phyloP scores from a whole-genome alignment of 768 basidiomycete species.

The Auricularia sp. region DNA sequence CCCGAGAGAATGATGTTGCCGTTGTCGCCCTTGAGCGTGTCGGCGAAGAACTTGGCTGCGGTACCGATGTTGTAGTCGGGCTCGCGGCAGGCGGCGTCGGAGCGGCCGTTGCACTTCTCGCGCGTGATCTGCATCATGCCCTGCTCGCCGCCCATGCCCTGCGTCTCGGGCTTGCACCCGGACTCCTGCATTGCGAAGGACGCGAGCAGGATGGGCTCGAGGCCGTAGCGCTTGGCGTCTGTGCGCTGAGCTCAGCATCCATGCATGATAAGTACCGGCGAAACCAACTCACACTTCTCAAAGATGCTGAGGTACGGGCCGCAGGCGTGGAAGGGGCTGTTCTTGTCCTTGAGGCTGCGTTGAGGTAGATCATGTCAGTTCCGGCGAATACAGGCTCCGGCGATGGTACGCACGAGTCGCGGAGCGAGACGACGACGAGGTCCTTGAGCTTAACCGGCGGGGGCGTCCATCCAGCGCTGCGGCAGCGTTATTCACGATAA shows the following conservation, averaged over 20 bases:
- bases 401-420: slow-evolving; percentile 20
- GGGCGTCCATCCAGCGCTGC: slow-evolving; percentile 80
- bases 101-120: slow-evolving; percentile 62
- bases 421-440: slow-evolving; percentile 9
- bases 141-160: slow-evolving; percentile 73
- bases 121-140: slow-evolving; percentile 72
- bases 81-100: slow-evolving; percentile 32
- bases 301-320: slow-evolving; percentile 39
- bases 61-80: slow-evolving; percentile 56
- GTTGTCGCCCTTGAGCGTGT: slow-evolving; percentile 35
- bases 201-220: slow-evolving; percentile 71
- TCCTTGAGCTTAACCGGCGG: slow-evolving; percentile 47
- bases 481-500: slow-evolving; percentile 42
- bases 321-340: slow-evolving; percentile 54
- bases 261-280: too few relatives aligned
- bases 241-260: background rate
- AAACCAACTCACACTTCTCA: slow-evolving; percentile 27
- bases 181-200: slow-evolving; percentile 87
- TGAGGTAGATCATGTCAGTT: background rate
- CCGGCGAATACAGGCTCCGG: background rate
- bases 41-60: slow-evolving; percentile 51
- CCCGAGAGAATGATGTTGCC: slow-evolving; percentile 32
- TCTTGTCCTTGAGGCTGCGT: slow-evolving; percentile 26
- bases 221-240: slow-evolving; percentile 31
- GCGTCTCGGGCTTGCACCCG: slow-evolving; percentile 52